Evolutionary conservation across 2,329 filamentous ascomycete genomes (phyloP).

Genomic region (Arthrinium phaeospermum): DNA sequence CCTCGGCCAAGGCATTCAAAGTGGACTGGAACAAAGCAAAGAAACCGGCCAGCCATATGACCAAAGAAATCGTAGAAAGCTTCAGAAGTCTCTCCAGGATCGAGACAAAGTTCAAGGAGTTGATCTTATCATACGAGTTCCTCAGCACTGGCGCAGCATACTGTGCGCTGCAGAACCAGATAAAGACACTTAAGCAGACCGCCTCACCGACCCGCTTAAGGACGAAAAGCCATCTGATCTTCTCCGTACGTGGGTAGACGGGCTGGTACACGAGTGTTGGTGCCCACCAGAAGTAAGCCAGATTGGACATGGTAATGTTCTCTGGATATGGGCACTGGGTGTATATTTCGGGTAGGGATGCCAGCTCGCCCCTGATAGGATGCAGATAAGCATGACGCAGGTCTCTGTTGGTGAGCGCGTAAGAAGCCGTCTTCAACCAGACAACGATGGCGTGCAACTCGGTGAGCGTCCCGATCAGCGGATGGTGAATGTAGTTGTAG

Average conservation of each 20-base stretch:
- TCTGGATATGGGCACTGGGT: constrained; percentile 81
- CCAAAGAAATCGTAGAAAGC: constrained; percentile 89
- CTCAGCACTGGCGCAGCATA: constrained; percentile 89
- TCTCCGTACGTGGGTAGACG: constrained; percentile 84
- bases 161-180: constrained; percentile 94
- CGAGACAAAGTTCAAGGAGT: constrained; percentile 76
- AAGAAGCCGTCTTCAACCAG: constrained; percentile 94
- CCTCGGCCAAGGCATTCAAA: constrained; percentile 88
- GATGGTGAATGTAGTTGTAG: constrained; percentile 91
- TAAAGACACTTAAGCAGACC: constrained; percentile 79
- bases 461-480: constrained; percentile 87
- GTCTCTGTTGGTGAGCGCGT: constrained; percentile 95
- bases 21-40: constrained; percentile 95
- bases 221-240: constrained; percentile 88
- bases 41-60: constrained; percentile 98
- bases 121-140: constrained; percentile 90
- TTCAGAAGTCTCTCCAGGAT: constrained; percentile 93
- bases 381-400: constrained; percentile 89
- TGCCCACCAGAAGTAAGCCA: constrained; percentile 97
- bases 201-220: constrained; percentile 81
- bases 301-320: constrained; percentile 87
- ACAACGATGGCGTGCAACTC: constrained; percentile 94
- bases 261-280: constrained; percentile 97
- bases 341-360: constrained; percentile 82
- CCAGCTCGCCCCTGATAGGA: constrained; percentile 68